Conservation (phyloP, 768 basidiomycete genomes). For the Tephrocybe rancida region DNA sequence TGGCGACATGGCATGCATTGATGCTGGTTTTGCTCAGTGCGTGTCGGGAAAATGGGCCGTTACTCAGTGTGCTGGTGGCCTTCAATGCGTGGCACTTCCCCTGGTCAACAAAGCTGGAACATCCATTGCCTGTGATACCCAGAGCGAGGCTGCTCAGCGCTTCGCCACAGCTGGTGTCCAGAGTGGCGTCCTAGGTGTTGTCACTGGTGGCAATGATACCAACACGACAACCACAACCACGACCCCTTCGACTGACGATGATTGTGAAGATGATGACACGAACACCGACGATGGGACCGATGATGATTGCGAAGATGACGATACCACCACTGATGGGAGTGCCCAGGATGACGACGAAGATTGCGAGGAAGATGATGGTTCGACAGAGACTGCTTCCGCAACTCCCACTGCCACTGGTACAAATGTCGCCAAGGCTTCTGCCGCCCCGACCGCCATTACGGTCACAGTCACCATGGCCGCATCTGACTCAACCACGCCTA, state of each 20-base stretch:
- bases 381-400: constrained; percentile 10
- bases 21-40: constrained; percentile 46
- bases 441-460: constrained; percentile 4
- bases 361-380: constrained; percentile 6
- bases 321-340: constrained; percentile 9
- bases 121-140: constrained; percentile 43
- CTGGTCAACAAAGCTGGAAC: constrained; percentile 49
- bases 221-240: constrained; percentile 9
- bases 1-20: constrained; percentile 42
- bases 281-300: constrained; percentile 11
- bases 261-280: constrained; percentile 9
- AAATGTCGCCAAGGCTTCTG: neutral
- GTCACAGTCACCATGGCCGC: constrained; percentile 13
- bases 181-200: constrained; percentile 34
- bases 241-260: constrained; percentile 7
- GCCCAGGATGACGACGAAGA: constrained; percentile 5
- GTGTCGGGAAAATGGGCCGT: constrained; percentile 38
- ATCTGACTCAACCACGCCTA: constrained; percentile 5
- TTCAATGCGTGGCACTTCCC: constrained; percentile 51
- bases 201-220: neutral
- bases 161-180: constrained; percentile 44
- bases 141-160: constrained; percentile 38
- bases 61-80: constrained; percentile 33
- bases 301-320: constrained; percentile 1
- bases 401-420: constrained; percentile 8